phyloP scores from a whole-genome alignment of 805 yeast species.

The Sugiyamaella floridensis region DNA sequence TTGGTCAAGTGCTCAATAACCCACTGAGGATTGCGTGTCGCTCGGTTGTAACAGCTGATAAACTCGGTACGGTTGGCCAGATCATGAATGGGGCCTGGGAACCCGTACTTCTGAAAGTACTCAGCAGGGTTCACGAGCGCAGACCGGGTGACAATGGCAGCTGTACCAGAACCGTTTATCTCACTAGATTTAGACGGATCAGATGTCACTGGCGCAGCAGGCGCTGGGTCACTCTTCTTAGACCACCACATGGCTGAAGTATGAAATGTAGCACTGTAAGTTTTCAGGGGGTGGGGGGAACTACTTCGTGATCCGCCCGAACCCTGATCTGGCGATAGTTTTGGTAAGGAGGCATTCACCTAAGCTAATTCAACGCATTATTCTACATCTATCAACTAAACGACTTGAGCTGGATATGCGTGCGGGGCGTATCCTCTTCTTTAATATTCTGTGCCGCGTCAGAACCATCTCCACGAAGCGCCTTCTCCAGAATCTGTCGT shows the following conservation, averaged over 20 bases:
- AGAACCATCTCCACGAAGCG: constrained; percentile 12
- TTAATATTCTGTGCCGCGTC: not conserved
- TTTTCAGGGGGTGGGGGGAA: not conserved
- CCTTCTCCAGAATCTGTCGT: constrained; percentile 14
- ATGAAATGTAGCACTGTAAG: not conserved
- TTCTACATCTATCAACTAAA: constrained; percentile 27
- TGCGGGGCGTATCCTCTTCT: constrained; percentile 16
- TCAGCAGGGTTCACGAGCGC: constrained; percentile 58
- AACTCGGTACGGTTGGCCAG: constrained; percentile 66
- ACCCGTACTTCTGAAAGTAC: constrained; percentile 80
- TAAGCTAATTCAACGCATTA: not conserved
- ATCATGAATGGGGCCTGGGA: constrained; percentile 93
- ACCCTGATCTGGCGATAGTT: not conserved
- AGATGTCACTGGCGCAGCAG: not conserved
- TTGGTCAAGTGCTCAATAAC: constrained; percentile 81
- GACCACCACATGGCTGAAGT: not conserved
- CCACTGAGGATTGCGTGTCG: constrained; percentile 71
- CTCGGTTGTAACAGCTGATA: constrained; percentile 79
- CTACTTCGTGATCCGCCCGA: not conserved
- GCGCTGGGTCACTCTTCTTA: not conserved
- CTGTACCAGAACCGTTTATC: not conserved
- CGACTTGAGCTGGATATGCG: constrained; percentile 46
- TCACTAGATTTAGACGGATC: not conserved
- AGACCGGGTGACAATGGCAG: not conserved
- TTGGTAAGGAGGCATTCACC: too few relatives aligned